Base-by-base conservation (phyloP, 2,329 filamentous ascomycete species). In the Huntiella decipiens region DNA sequence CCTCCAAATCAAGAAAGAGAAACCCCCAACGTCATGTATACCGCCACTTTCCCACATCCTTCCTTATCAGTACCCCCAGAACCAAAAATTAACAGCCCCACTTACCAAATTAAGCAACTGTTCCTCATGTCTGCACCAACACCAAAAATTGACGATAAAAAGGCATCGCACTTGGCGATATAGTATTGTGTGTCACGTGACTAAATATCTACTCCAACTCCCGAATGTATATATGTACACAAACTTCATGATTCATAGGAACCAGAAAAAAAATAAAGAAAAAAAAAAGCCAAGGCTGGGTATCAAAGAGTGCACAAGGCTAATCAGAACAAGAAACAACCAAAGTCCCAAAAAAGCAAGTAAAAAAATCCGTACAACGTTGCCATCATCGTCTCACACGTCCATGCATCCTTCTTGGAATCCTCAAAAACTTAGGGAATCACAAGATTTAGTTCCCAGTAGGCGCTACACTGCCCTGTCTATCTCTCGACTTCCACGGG, bases 401-500 rank as follows among this genome's bases (percentile, higher is more conserved):
- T 28, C n/a, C 11, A 28, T 28, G 6, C 22, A 28, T 28, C 22
- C 22, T 28, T 28, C 6, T 28, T 28, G 22, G 5, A 28, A 28
- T 28, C 8, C 22, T 28, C 22, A 7, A 28, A 16, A 12, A 8
- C 11, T 39, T 5, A n/a, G 15, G 36, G 10, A 4, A 39, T 16
- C 22, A 38, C 22, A 22, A 17, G 33, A 34, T 16, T 19, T 38
- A 37, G 34, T 44, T 44, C 33, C 17, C 28, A 15, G 38, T 19
- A 16, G 47, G 38, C 17, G 35, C 40, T 37, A 33, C 40, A 19
- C 45, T 47, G 11, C 54, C 55, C 44, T 56, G 53, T 44, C 67
- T 62, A 46, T 69, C 66, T 52, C 67, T 62, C 4, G 66, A 65
- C 56, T 70, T 70, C 68, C 68, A 71, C 33, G 60, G 63, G 47